Evolutionary conservation across 768 basidiomycete genomes (phyloP).

Genomic region (Cystofilobasidium macerans): DNA sequence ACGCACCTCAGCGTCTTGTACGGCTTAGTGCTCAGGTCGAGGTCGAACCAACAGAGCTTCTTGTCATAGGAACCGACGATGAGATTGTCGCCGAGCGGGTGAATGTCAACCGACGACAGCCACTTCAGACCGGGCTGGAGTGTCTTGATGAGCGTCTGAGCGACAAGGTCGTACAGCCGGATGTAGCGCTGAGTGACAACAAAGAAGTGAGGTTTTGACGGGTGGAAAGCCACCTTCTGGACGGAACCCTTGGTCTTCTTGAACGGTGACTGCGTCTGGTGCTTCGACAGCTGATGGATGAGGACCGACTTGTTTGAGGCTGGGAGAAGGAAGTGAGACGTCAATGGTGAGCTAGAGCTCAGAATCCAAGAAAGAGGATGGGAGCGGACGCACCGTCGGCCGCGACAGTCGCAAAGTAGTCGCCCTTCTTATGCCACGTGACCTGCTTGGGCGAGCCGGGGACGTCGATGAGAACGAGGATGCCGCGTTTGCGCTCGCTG

Average conservation of each 20-base stretch:
- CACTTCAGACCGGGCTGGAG: conserved; percentile 86
- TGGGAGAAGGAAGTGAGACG: not conserved
- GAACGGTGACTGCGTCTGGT: conserved; percentile 96
- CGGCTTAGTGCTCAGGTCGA: conserved; percentile 90
- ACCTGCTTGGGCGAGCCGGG: conserved; percentile 57
- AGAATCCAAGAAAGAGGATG: not conserved
- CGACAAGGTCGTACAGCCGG: conserved; percentile 83
- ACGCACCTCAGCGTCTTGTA: conserved; percentile 86
- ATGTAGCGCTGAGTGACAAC: conserved; percentile 97
- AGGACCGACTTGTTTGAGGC: conserved; percentile 74
- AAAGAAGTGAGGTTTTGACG: conserved; percentile 86
- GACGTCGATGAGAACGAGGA: conserved; percentile 40
- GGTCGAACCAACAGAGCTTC: conserved; percentile 96
- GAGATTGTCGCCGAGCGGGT: conserved; percentile 74
- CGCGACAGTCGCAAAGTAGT: conserved; percentile 84
- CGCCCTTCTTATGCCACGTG: conserved; percentile 85
- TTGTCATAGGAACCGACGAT: conserved; percentile 97
- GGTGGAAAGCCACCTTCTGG: conserved; percentile 90
- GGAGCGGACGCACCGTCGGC: conserved; percentile 50
- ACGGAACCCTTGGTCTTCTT: conserved; percentile 84
- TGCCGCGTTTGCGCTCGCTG: conserved; percentile 38
- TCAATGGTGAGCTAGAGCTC: too few species aligned
- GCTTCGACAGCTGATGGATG: conserved; percentile 87
- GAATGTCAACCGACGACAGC: conserved; percentile 96
- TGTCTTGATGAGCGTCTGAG: conserved; percentile 89